Percentiles rank a stretch among this genome's conserved stretches.
Evolutionary conservation across 768 basidiomycete species (phyloP).

Genomic region (Phylloporus arenicola): DNA sequence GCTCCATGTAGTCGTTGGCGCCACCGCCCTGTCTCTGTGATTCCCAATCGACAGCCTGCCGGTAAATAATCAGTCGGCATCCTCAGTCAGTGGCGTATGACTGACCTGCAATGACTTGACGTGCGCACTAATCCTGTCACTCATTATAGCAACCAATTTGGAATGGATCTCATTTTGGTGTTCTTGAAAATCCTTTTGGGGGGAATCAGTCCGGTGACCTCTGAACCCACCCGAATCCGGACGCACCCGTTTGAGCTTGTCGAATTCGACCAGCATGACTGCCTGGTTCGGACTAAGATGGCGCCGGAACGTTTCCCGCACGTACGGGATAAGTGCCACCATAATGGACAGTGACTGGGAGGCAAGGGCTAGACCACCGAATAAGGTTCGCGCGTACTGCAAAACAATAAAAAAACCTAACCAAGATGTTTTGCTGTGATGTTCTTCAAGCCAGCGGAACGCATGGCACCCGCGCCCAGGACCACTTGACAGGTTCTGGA

Average conservation of each 20-base stretch:
- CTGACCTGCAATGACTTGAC: constrained; percentile 74
- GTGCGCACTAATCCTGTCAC: constrained; percentile 84
- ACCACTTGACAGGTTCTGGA: constrained; percentile 98
- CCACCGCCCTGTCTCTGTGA: constrained; percentile 54
- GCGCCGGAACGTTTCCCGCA: constrained; percentile 90
- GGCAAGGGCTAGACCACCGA: constrained; percentile 63
- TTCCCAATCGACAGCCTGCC: constrained; percentile 76
- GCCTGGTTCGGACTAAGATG: constrained; percentile 94
- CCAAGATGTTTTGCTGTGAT: constrained; percentile 98
- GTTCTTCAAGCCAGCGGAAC: constrained; percentile 93
- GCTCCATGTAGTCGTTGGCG: constrained; percentile 86
- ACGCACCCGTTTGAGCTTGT: constrained; percentile 91
- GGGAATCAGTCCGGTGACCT: constrained; percentile 2
- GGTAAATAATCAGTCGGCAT: constrained; percentile 2
- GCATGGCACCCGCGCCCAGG: constrained; percentile 97
- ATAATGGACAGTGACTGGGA: constrained; percentile 95
- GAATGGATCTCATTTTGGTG: constrained; percentile 99
- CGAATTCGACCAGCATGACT: constrained; percentile 95
- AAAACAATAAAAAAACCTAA: constrained; percentile 32
- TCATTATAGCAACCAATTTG: constrained; percentile 97
- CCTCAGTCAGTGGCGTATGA: constrained; percentile 9
- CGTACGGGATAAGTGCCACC: constrained; percentile 90
- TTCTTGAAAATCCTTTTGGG: constrained; percentile 86
- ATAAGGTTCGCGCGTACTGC: constrained; percentile 12
- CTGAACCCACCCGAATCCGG: constrained; percentile 3